A percentile compares a stretch with the other conserved stretches of the same genome.
Evolutionary conservation across 768 basidiomycete genomes (phyloP).

Genomic region (Kondoa malvinella): DNA sequence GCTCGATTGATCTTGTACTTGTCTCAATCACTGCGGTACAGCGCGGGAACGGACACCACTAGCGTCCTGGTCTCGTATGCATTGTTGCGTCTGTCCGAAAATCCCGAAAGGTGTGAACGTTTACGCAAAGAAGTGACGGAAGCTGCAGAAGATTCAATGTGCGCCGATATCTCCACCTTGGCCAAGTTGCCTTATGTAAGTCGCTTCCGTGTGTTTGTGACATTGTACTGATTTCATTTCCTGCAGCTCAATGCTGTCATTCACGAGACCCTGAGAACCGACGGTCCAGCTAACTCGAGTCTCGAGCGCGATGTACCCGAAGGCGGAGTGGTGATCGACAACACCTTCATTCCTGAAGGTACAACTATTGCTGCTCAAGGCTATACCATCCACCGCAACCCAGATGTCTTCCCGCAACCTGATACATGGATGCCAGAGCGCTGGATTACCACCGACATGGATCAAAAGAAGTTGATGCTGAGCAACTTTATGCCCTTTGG

Average conservation of each 20-base stretch:
- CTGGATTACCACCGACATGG: not conserved
- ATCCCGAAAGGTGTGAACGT: no score
- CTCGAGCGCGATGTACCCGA: not conserved
- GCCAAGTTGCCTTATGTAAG: not conserved
- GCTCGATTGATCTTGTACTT: not conserved
- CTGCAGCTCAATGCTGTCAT: not conserved
- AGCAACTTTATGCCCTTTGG: not conserved
- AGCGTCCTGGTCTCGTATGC: no score
- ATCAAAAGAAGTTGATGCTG: not conserved
- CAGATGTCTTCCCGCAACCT: not conserved
- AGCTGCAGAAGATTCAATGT: no score
- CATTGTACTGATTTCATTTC: not conserved
- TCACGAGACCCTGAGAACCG: not conserved
- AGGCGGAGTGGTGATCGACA: not conserved
- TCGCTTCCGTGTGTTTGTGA: not conserved
- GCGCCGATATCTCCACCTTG: no score
- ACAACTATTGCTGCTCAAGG: not conserved
- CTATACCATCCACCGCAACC: not conserved
- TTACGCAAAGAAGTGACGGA: no score
- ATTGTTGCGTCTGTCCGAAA: no score
- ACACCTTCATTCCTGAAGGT: not conserved
- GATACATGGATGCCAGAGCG: not conserved
- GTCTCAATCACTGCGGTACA: not conserved
- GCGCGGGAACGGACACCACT: no score
- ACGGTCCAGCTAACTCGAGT: not conserved